Evolutionary conservation across 1,284 basidiomycete genomes (phyloP).

Genomic region (Psilocybe mexicana): DNA sequence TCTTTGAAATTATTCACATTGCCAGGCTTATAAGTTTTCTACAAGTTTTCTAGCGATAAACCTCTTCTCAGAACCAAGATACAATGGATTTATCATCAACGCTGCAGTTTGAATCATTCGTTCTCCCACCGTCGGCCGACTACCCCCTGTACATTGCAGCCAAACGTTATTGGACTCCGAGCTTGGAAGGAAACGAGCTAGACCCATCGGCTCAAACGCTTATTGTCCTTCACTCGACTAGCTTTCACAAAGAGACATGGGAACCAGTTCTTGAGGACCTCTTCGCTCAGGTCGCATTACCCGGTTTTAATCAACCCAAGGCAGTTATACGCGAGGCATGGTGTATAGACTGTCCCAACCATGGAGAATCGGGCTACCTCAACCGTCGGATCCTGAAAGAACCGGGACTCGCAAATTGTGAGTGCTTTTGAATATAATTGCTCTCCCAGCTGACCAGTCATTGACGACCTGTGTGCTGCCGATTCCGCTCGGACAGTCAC

Average conservation of each 20-base stretch:
- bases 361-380: slow-evolving; percentile 37
- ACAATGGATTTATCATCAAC: neutral
- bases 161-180: slow-evolving; percentile 54
- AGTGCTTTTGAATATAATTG: slow-evolving; percentile 18
- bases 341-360: slow-evolving; percentile 43
- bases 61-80: too few species aligned
- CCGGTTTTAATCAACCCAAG: slow-evolving; percentile 10
- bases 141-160: slow-evolving; percentile 55
- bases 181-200: slow-evolving; percentile 32
- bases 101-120: slow-evolving; percentile 36
- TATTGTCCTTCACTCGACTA: slow-evolving; percentile 60
- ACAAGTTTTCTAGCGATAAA: too few species aligned
- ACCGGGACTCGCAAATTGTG: slow-evolving; percentile 45
- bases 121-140: slow-evolving; percentile 28
- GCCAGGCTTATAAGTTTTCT: neutral
- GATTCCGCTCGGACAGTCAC: slow-evolving; percentile 41
- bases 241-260: slow-evolving; percentile 71
- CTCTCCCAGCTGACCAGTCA: neutral
- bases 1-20: neutral
- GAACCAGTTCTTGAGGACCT: slow-evolving; percentile 52
- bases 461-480: neutral
- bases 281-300: slow-evolving; percentile 31
- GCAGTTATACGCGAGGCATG: slow-evolving; percentile 35
- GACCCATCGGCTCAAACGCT: slow-evolving; percentile 49
- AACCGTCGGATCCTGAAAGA: slow-evolving; percentile 37